Evolutionary conservation across 73 alveolate species (phyloP), one percentile per base, ranked within the genome.

Genomic region (Paramecium caudatum): DNA sequence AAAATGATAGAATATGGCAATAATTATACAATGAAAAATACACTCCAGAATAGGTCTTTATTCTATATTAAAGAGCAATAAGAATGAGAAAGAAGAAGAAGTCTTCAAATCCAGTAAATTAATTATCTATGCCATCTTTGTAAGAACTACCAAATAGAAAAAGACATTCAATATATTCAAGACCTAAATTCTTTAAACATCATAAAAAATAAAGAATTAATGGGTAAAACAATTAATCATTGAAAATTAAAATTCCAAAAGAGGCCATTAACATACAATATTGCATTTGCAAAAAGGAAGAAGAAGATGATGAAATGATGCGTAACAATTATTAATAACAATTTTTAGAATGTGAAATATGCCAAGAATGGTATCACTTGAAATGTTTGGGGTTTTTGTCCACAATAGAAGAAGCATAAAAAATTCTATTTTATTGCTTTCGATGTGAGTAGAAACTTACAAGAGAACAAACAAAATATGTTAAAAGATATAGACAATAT

Each of bases 321-420:
- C 32, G 88, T 74, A 74, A 10, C 6, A 9, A 37, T 37, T 86
- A 61, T 7, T 10, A 27, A 10, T 86, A 43, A 36, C 25, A 0
- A n/a, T n/a, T n/a, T n/a, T 37, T 86, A 86, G 93, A 55, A 21
- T 86, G 93, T 86, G 93, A 86, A 41, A 37, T 41, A 12, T 86
- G 93, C 12, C 10, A 69, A 25, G 93, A 86, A 63, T 86, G 93
- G 93, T 86, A 86, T 86, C 93, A 86, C 41, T 37, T 86, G 25
- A 61, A 41, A 17, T 86, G 93, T 63, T 41, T 86, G 10, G 93
- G 93, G 12, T 86, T 86, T 78, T 3, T 23, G 15, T 78, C 55
- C 1, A 62, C 36, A 15, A 86, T 86, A 3, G 93, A 86, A 17
- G 80, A 86, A 45, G 93, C 93, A 7, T 36, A 61, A 37, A 17